These are phyloP conservation scores for Suhomyces terraborum DNA, from an alignment of 1,139 yeast genomes.

Conservation along the genomic window DNA sequence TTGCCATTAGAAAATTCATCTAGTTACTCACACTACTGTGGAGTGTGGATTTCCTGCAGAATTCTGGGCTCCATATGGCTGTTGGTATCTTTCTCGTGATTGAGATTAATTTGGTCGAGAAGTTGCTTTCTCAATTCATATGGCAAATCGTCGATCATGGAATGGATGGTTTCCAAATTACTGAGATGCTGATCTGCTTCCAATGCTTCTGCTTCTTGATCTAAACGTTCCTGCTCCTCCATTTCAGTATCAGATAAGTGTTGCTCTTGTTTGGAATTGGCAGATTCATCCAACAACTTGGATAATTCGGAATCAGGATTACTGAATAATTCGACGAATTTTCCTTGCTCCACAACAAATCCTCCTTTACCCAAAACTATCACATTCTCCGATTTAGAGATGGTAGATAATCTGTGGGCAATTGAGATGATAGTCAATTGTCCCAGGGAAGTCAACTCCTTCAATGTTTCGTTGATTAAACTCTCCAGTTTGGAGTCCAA, in stretches of 20 bases:
- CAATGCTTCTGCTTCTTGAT: slow-evolving; percentile 30
- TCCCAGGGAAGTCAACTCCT: slow-evolving; percentile 52
- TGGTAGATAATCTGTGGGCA: slow-evolving; percentile 88
- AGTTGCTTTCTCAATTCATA: slow-evolving; percentile 35
- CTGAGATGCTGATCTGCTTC: slow-evolving; percentile 26
- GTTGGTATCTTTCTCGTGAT: slow-evolving; percentile 21
- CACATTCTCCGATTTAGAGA: slow-evolving; percentile 54
- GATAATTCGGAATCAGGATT: slow-evolving; percentile 47
- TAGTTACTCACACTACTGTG: background rate
- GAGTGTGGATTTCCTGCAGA: slow-evolving; percentile 7
- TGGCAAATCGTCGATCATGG: slow-evolving; percentile 44
- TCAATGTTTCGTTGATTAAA: slow-evolving; percentile 60
- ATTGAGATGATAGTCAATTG: slow-evolving; percentile 86
- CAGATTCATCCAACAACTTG: slow-evolving; percentile 44
- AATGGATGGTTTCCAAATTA: slow-evolving; percentile 34
- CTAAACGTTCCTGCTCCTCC: slow-evolving; percentile 27
- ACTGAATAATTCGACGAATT: slow-evolving; percentile 45
- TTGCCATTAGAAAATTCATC: too few relatives aligned
- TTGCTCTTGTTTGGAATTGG: slow-evolving; percentile 26
- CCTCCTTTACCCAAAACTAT: slow-evolving; percentile 56
- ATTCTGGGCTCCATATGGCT: slow-evolving; percentile 11
- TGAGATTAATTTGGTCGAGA: slow-evolving; percentile 33
- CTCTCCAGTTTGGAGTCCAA: slow-evolving; percentile 74
- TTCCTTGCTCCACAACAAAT: slow-evolving; percentile 45
- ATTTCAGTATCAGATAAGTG: slow-evolving; percentile 25